These are phyloP conservation scores for Fagus sylvatica DNA, from an alignment of 306 rosid species.

Conservation along the genomic window DNA sequence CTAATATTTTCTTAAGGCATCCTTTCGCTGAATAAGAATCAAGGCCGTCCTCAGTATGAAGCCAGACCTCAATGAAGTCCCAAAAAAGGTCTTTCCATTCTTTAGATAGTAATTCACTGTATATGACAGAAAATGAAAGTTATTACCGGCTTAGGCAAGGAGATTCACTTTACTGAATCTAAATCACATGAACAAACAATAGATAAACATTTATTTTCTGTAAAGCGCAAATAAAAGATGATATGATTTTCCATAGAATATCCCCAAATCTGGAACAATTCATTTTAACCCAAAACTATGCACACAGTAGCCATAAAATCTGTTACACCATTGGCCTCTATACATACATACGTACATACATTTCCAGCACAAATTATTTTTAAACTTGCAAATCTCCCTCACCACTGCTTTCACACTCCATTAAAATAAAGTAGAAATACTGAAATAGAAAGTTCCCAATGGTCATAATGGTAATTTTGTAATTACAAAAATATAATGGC, in stretches of 20 bases:
- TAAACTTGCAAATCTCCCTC: not conserved
- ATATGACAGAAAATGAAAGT: slow-evolving; percentile 22
- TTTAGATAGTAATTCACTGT: slow-evolving; percentile 79
- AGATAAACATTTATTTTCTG: not conserved
- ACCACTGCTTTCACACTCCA: not conserved
- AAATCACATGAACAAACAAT: not conserved
- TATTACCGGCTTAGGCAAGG: not conserved
- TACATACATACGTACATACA: not conserved
- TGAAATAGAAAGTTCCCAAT: too few relatives aligned
- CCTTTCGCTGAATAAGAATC: slow-evolving; percentile 54
- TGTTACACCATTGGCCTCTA: not conserved
- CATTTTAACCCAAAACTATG: not conserved
- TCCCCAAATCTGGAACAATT: not conserved
- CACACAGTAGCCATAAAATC: not conserved
- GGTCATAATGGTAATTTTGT: too few relatives aligned
- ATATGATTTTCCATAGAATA: not conserved
- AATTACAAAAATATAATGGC: too few relatives aligned
- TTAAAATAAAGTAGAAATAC: too few relatives aligned
- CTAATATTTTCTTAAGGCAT: slow-evolving; percentile 60
- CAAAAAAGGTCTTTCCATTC: slow-evolving; percentile 61
- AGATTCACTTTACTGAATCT: slow-evolving; percentile 3
- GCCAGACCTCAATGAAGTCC: slow-evolving; percentile 84
- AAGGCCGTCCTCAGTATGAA: slow-evolving; percentile 39
- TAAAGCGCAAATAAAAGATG: not conserved
- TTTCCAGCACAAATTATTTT: not conserved